Base-by-base conservation (phyloP, 495 filamentous ascomycete genomes). In the Symbiotaphrina buchneri region DNA sequence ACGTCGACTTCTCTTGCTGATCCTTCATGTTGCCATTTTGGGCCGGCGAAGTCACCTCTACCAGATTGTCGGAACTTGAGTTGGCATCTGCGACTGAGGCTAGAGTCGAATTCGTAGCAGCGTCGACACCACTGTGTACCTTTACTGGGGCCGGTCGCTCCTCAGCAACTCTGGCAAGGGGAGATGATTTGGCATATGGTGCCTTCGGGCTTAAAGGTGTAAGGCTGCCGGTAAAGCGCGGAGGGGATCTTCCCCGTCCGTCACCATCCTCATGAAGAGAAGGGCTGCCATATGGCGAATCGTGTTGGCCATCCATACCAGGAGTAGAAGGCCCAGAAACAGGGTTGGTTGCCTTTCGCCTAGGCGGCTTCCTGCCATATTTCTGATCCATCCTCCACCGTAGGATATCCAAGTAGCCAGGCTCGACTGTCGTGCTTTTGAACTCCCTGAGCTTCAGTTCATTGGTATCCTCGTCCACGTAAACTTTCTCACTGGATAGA, bases 371-470 rank as follows among this genome's bases (percentile, higher is more conserved):
- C 21, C 81, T 71, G 20, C 87, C 87, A 46, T 80, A 80, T 52
- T 87, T 93, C 47, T 92, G 87, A 46, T 95, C 90, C 51, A 72
- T 70, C 43, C 87, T 68, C 75, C 90, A 94, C 29, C 87, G 65
- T 40, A 99, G 58, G 39, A 95, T 91, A 37, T 94, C 83, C 40
- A 95, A 62, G 49, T 95, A 99, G 10, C 69, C 61, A n/a, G 90
- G 87, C 47, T 99, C 84, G 25, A 92, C 77, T 30, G 71, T 77
- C 32, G 72, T 63, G 18, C 70, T 56, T 61, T 79, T 84, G 58
- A 94, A 94, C 48, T 93, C 83, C 37, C 71, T 68, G 34, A 95
- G 57, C 49, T 90, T 93, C 37, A 99, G 62, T 48, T 95, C 87
- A 38, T 75, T 70, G 21, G 66, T 74, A 30, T 95, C 85, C 46